A percentile compares a stretch with the other conserved stretches of the same genome.
Conservation (phyloP, 2,329 filamentous ascomycete genomes). For the Ceratocystis variospora region DNA sequence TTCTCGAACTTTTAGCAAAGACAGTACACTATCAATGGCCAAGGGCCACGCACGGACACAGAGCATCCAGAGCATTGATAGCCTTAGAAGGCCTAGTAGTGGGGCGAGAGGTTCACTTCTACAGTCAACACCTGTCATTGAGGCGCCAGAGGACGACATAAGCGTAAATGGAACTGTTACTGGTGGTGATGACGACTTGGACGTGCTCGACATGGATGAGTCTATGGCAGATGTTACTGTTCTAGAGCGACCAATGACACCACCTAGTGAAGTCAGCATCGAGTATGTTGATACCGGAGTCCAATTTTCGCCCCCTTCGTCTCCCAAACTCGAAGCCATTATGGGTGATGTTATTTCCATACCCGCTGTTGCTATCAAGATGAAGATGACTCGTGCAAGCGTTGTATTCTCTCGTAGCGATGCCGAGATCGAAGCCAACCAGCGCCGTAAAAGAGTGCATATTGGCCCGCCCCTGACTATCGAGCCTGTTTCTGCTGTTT, state of each 20-base stretch:
- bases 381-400: conserved; percentile 13
- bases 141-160: conserved; percentile 40
- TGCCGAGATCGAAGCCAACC: conserved; percentile 59
- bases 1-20: conserved; percentile 42
- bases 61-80: conserved; percentile 41
- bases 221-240: conserved; percentile 14
- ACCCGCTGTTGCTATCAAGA: conserved; percentile 10
- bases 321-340: conserved; percentile 39
- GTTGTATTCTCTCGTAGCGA: conserved; percentile 26
- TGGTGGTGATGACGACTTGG: conserved; percentile 9
- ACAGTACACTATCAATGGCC: conserved; percentile 35
- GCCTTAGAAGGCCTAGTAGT: conserved; percentile 32
- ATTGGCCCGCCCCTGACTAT: conserved; percentile 37
- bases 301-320: conserved; percentile 73
- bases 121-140: conserved; percentile 41
- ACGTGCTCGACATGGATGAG: not conserved
- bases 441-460: conserved; percentile 55
- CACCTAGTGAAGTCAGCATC: conserved; percentile 25
- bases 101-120: conserved; percentile 39
- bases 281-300: conserved; percentile 62
- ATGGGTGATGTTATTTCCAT: conserved; percentile 3
- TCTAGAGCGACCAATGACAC: conserved; percentile 20
- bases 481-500: conserved; percentile 28
- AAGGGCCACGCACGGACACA: conserved; percentile 41
- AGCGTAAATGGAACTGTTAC: conserved; percentile 22